These are phyloP conservation scores for Heterobasidion parviporum DNA, from an alignment of 1,284 basidiomycete genomes.

Conservation along the genomic window DNA sequence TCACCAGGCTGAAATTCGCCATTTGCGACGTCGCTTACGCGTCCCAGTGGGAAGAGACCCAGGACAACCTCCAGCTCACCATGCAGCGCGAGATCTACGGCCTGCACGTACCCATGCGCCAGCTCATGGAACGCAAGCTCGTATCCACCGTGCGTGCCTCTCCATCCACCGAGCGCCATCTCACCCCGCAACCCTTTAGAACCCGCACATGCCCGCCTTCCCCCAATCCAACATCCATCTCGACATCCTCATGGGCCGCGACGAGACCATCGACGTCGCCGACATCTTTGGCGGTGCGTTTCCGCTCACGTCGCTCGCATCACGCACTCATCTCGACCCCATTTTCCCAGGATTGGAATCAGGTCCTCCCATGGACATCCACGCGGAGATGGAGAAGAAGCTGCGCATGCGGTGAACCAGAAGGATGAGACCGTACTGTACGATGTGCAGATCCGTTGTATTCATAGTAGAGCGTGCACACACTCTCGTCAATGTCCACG, in stretches of 20 bases:
- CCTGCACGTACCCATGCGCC: conserved; percentile 80
- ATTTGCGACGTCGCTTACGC: conserved; percentile 2
- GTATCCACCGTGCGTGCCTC: conserved; percentile 55
- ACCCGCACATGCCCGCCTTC: conserved; percentile 54
- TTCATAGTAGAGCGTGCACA: background rate
- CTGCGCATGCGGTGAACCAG: conserved; percentile 28
- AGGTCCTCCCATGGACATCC: conserved; percentile 47
- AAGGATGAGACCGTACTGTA: too few species aligned
- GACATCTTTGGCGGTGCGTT: conserved; percentile 69
- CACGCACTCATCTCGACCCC: background rate
- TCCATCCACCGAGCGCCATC: conserved; percentile 7
- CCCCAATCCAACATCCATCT: conserved; percentile 74
- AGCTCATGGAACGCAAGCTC: conserved; percentile 91
- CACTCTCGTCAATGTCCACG: background rate
- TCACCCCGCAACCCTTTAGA: conserved; percentile 26
- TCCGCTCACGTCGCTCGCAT: background rate
- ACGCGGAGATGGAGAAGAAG: conserved; percentile 70
- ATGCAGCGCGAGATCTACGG: conserved; percentile 84
- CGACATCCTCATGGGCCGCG: conserved; percentile 87
- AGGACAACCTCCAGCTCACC: conserved; percentile 81
- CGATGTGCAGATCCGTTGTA: background rate
- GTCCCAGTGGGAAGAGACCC: conserved; percentile 85
- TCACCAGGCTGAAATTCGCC: background rate
- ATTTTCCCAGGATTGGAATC: conserved; percentile 40
- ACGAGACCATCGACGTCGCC: conserved; percentile 67